Evolutionary conservation across 371 early-diverging fungal species (phyloP), one percentile per base, ranked within the genome.

Genomic region (Mucor sp.): DNA sequence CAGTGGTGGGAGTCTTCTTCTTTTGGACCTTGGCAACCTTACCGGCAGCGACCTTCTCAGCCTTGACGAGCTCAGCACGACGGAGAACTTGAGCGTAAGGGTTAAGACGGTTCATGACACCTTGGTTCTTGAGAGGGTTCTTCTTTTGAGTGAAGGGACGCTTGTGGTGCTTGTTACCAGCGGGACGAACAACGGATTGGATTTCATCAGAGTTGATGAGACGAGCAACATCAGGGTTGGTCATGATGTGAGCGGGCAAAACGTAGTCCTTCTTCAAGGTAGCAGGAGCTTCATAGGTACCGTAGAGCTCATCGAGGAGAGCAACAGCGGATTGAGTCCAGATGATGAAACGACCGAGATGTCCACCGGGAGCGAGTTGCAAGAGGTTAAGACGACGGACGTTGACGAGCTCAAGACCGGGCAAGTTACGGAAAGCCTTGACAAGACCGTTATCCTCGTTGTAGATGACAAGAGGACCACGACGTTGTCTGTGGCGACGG

Each of bases 311-410:
- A 87, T 98, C 95, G 74, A 99, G 90, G 67, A 93, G 89, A 78
- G 93, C 92, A 81, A 99, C 95, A 69, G 99, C 99, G 65, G 89
- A 82, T 86, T 97, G 90, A 78, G 99, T 98, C 99, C 99, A 99
- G 92, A 99, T 96, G 86, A 98, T 88, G 88, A 99, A 98, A 83
- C 99, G 97, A 73, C 99, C 99, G 72, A 98, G 86, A 89, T 99
- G 97, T 81, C 99, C 99, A 89, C 99, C 99, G 67, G 99, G 99
- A 73, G 99, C 99, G 66, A 99, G 90, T 87, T 98, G 95, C 77
- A 99, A 90, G 80, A 99, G 87, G 94, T 98, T 97, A 69, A 99
- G 89, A 82, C 89, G 86, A 76, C 92, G 87, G 60, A 99, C 99
- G 81, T 91, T 87, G 71, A 91, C 92, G 68, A 95, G 84, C 84